Evolutionary conservation across 441 rosid genomes (phyloP), one percentile per base, ranked within the genome.

Genomic region (Populus trichocarpa): DNA sequence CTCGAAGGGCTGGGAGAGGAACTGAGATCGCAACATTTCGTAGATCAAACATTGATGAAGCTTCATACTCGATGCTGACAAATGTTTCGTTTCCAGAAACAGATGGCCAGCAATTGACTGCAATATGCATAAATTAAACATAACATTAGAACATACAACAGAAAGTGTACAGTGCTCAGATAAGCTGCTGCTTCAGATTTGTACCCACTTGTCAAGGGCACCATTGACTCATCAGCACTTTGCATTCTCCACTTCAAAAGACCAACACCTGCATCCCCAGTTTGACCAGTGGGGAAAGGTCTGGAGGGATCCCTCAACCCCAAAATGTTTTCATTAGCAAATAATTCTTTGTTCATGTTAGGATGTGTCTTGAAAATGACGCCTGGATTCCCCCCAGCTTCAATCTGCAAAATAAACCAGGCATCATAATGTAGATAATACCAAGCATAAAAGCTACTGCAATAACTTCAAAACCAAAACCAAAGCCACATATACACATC

Each of bases 61-160:
- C 97, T 86, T 96, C 99, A 77, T 96, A 96, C 79, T 94, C 99
- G 77, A 96, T 89, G 94, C 92, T 94, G 68, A 96, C 98, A 76
- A 85, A 93, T 75, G 97, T 94, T 82, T 93, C 97, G 75, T 89
- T 92, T 79, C 98, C 98, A 82, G 99, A 96, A 75, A 93, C 97
- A 42, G 98, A 94, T 75, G 98, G 98, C 98, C 98, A 93, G 90
- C 98, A 96, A 87, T 93, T 96, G 86, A 96, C 99, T 96, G 93
- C 85, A 85, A 72, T 35, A 84, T 9, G 81, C 25, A 70, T 59
- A 81, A 28, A 76, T 73, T 66, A 25, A 73, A 81, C 16, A 70
- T 69, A 81, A 80, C 74, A 73, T 66, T n/a, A 77, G 28, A 65
- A 75, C 35, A 81, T 59, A 75, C 12, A 81, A 57, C 9, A 75